Evolutionary conservation across 179 eudicot species (phyloP).

Genomic region (Gypsophila paniculata): DNA sequence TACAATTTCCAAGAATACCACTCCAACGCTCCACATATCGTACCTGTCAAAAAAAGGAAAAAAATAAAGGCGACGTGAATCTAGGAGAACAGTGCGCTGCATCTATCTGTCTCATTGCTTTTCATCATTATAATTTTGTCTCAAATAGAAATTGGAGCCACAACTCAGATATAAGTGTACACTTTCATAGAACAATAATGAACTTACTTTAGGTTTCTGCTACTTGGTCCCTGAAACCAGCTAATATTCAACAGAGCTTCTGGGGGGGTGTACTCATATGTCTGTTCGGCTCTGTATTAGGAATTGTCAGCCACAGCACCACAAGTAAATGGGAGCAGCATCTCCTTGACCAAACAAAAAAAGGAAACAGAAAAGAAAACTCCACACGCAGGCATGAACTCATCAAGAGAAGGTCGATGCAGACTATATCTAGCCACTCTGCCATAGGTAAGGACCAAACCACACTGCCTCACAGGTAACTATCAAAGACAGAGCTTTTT

Average conservation of each 20-base stretch:
- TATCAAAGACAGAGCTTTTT: no score
- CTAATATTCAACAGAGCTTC: conserved; percentile 84
- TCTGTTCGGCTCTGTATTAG: conserved; percentile 75
- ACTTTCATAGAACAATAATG: conserved; percentile 9
- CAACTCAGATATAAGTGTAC: background rate
- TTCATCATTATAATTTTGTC: background rate
- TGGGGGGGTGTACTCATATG: conserved; percentile 89
- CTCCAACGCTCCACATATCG: conserved; percentile 98
- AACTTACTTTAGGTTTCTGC: conserved; percentile 61
- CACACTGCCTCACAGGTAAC: background rate
- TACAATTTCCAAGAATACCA: conserved; percentile 76
- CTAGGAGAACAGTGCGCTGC: background rate
- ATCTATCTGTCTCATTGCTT: background rate
- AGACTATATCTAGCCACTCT: background rate
- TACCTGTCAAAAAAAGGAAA: conserved; percentile 46
- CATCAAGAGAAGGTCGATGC: background rate
- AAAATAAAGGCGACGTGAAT: background rate
- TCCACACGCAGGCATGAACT: conserved; percentile 6
- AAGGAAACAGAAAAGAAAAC: background rate
- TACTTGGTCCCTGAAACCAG: conserved; percentile 72
- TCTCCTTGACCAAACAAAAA: conserved; percentile 1
- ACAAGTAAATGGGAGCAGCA: conserved; percentile 7
- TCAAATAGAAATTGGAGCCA: background rate
- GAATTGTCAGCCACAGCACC: conserved; percentile 11
- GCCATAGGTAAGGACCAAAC: background rate